Evolutionary conservation across 768 basidiomycete genomes (phyloP), one percentile per base, ranked within the genome.

Genomic region (Amanita molliuscula): DNA sequence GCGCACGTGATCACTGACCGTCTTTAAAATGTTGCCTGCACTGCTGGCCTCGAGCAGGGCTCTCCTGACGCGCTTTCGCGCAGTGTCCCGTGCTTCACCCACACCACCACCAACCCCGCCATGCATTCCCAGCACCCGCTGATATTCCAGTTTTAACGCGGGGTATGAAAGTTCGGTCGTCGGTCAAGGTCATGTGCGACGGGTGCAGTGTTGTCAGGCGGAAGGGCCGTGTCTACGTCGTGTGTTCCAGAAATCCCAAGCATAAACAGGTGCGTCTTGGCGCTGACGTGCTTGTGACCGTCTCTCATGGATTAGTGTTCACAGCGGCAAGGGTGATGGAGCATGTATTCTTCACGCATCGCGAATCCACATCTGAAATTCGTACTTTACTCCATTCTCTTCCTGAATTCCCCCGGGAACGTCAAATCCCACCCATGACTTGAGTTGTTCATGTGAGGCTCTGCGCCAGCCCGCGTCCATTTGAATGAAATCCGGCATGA

Each of bases 121-220:
- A 60, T 59, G 54, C 60, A 44, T 46, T 57, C 15, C 55, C 65
- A 47, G 55, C 59, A 36, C 23, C 54, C 21, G 21, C 54, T 7
- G 55, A 57, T 50, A 52, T 62, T 36, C 72, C 73, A 8, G 54
- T 63, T 6, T 61, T 78, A 18, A 64, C 74, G n/a, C 69, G 87
- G 57, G 91, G 92, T 42, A 94, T 96, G 88, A 99, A 99, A 73
- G 93, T 98, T 52, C 81, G 95, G 55, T 86, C 89, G 20, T 90
- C 90, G 3, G 89, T 98, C 58, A 96, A 94, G 71, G 69, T 80
- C 47, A 88, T 95, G 81, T 99, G 95, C 66, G 91, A 93, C 54
- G 90, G 92, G 10, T 99, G 95, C 69, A 81, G 73, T 56, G 70
- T 95, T 43, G 95, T 97, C 31, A 78, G 76, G 66, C 72, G 94